A percentile compares a stretch with the other conserved stretches of the same genome.
Conservation (phyloP, 176 grass and related monocot genomes). For the Eleusine coracana region DNA sequence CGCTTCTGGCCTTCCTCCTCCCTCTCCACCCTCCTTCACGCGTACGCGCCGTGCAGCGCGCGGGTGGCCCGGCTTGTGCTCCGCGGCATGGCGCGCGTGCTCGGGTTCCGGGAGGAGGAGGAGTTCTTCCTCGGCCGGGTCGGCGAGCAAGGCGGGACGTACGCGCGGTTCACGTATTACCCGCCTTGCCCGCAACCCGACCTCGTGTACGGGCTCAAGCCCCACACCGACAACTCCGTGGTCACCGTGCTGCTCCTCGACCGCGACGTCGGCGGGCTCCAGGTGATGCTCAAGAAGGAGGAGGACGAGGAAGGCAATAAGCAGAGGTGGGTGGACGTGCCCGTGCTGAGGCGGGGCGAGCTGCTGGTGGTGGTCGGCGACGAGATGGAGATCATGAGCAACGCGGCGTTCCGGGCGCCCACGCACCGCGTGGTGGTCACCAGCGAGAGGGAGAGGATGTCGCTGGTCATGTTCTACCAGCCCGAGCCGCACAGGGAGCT, state of each 20-base stretch:
- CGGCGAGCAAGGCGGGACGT: constrained; percentile 16
- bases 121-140: constrained; percentile 44
- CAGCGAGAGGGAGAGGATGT: constrained; percentile 36
- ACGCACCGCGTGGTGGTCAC: constrained; percentile 46
- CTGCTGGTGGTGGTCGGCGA: constrained; percentile 57
- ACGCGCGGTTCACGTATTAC: constrained; percentile 59
- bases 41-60: constrained; percentile 37
- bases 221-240: constrained; percentile 67
- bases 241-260: constrained; percentile 60
- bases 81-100: constrained; percentile 36
- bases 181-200: constrained; percentile 58
- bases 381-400: constrained; percentile 62
- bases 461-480: constrained; percentile 50
- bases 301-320: background rate
- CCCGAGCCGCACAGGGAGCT: constrained; percentile 43
- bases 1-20: constrained; percentile 49
- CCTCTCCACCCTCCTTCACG: constrained; percentile 41
- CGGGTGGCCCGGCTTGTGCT: constrained; percentile 34
- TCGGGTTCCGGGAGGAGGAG: constrained; percentile 39
- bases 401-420: constrained; percentile 42
- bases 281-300: constrained; percentile 24
- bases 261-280: constrained; percentile 53
- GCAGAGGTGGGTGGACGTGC: constrained; percentile 45
- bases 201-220: constrained; percentile 66
- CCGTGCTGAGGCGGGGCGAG: constrained; percentile 21